Base-by-base conservation (phyloP, 1,284 basidiomycete genomes). In the Leccinum angustisporum region DNA sequence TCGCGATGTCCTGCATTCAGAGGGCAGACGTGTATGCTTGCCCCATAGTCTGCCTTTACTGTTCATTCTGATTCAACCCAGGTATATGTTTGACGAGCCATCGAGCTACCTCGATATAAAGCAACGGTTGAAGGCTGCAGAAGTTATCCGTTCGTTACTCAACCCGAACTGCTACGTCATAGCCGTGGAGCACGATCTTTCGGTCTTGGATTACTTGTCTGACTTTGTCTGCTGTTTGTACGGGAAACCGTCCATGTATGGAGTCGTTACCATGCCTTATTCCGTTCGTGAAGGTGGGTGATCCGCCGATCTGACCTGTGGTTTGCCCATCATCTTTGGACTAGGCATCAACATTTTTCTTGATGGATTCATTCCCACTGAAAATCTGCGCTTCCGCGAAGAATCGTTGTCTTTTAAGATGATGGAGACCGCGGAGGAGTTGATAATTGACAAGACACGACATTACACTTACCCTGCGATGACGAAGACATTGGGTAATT, bases 181-280 rank as follows among this genome's bases (percentile, higher is more conserved):
- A 63, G 93, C 93, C 54, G 96, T 98, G 64, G 96, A 98, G 81
- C 96, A 98, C 84, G 96, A 98, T 83, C 78, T 98, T 71, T 95
- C 96, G 5, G 95, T 97, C 25, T 84, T 98, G 58, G 96, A 98
- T 77, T 98, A 98, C 78, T 84, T 98, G 16, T 98, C 95, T 63
- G 96, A 98, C 78, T 98, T 94, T 74, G 89, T 98, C 72, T 98
- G 96, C 77, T 95, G 93, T 79, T 79, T 98, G 53, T 98, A 98
- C 78, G 96, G 96, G 69, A 95, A 96, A 72, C 95, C 96, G 2
- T 95, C 94, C 14, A 93, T 95, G 83, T 97, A 97, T 70, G 96
- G 96, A 76, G 96, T 98, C 55, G 96, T 98, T 9, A 98, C 95
- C 3, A 94, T 98, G 92, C 95, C 95, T 48, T 95, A 89, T 75